Evolutionary conservation across 2,329 filamentous ascomycete genomes (phyloP), one percentile per base, ranked within the genome.

Genomic region (Hirsutella rhossiliensis): DNA sequence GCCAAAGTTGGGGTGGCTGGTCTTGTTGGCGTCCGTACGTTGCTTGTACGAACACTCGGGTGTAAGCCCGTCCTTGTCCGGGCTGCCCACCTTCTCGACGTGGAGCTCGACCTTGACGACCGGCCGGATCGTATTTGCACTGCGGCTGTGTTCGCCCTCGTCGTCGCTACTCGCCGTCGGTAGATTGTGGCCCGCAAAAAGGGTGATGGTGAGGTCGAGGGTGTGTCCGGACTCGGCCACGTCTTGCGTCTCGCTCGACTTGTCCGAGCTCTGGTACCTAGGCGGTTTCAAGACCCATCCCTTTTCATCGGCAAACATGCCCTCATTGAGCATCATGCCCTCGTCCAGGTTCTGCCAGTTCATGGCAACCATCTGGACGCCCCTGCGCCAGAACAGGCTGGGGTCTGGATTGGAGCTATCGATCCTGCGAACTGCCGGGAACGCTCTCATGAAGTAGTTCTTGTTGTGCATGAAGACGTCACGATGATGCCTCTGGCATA

Each of bases 341-440:
- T 92, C 79, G 59, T 97, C 90, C 52, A 89, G 84, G 3, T 84
- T 90, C 63, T 98, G 92, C 90, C 92, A 97, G 61, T 98, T 98
- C 62, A 97, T 75, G 17, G 92, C 90, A 5, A 87, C 89, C 90
- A 98, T 97, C 62, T 98, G 92, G 18, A 96, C 89, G 27, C 92
- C 92, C 43, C 86, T 81, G 41, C 88, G 80, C 92, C 92, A 98
- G 59, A 88, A 94, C 38, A 80, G 80, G 50, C 88, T 81, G 1
- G 92, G 92, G 55, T 97, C 89, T 36, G 92, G 92, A 59, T 98
- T 98, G n/a, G 85, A 87, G 38, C 89, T 96, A 54, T 82, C 80
- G 43, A 96, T 73, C 31, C 89, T 80, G 48, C 76, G 74, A 3
- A 78, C 82, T 20, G 83, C 82, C 5, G 92, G 92, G 58, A 96